Evolutionary conservation across 768 basidiomycete species (phyloP).

Genomic region (Russula foetens): DNA sequence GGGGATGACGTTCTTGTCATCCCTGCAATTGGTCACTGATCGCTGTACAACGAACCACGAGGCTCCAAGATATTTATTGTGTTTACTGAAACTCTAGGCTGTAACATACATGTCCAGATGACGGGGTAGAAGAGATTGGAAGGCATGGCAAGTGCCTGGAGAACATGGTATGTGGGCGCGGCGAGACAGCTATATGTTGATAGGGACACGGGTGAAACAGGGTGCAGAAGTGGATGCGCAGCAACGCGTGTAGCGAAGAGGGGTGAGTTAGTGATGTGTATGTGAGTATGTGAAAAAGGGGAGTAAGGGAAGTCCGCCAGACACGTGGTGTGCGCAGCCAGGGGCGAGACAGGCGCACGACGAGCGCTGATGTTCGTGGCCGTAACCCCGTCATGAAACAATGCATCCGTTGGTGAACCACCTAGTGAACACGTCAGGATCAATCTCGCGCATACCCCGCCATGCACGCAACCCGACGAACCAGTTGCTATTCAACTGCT

Average conservation of each 20-base stretch:
- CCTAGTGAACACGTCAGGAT: constrained; percentile 33
- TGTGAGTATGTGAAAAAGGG: not conserved
- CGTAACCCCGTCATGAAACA: constrained; percentile 33
- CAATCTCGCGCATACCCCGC: not conserved
- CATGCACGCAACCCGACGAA: constrained; percentile 24
- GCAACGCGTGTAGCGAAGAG: not conserved
- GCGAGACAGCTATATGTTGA: not conserved
- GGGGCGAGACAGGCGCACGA: not conserved
- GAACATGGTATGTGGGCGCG: not conserved
- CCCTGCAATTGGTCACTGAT: not conserved
- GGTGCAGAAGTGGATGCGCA: not conserved
- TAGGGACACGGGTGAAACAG: not conserved
- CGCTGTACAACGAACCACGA: not conserved
- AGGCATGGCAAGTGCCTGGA: not conserved
- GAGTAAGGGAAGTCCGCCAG: too few species aligned
- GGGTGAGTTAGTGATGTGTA: not conserved
- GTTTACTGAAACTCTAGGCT: not conserved
- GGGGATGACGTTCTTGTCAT: too few species aligned
- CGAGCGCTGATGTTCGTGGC: not conserved
- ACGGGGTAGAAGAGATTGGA: not conserved
- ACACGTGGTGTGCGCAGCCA: not conserved
- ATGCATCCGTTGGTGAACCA: constrained; percentile 71
- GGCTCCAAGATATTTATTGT: not conserved
- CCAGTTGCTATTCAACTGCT: constrained; percentile 58
- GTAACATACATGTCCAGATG: not conserved